A percentile compares a stretch with the other conserved stretches of the same genome.
These are phyloP conservation scores for Telfairia occidentalis DNA, from an alignment of 331 rosid genomes.

Conservation along the genomic window DNA sequence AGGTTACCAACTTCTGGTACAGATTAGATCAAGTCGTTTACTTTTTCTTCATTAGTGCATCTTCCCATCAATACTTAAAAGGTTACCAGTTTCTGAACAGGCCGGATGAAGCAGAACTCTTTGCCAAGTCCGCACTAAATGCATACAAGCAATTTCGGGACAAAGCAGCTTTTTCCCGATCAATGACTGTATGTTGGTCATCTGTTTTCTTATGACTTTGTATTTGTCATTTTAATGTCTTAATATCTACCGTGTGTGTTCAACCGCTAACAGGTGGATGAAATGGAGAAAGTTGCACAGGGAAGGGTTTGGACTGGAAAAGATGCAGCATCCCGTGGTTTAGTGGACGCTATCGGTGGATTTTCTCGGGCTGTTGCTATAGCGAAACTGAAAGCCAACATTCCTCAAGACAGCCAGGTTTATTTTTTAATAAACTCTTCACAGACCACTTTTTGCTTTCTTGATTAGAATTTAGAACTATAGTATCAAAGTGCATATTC, in stretches of 20 bases:
- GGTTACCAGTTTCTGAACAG: slow-evolving; percentile 28
- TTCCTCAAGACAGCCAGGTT: slow-evolving; percentile 71
- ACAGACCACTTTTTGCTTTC: neutral
- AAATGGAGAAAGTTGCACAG: slow-evolving; percentile 90
- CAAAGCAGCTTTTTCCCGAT: slow-evolving; percentile 92
- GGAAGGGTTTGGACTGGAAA: slow-evolving; percentile 96
- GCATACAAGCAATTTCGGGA: slow-evolving; percentile 77
- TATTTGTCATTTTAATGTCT: neutral
- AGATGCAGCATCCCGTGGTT: slow-evolving; percentile 72
- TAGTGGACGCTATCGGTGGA: slow-evolving; percentile 91
- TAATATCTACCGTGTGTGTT: neutral
- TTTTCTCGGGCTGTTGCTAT: slow-evolving; percentile 83
- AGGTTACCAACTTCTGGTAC: slow-evolving; percentile 13
- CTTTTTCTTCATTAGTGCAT: slow-evolving; percentile 18
- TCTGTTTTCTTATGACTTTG: neutral
- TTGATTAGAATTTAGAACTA: neutral
- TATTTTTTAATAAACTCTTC: neutral
- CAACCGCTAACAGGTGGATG: slow-evolving; percentile 42
- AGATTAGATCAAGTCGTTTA: slow-evolving; percentile 71
- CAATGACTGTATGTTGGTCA: slow-evolving; percentile 56
- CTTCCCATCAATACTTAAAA: slow-evolving; percentile 11
- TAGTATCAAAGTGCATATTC: neutral
- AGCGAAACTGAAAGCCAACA: slow-evolving; percentile 79
- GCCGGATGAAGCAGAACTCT: slow-evolving; percentile 83
- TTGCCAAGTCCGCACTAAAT: slow-evolving; percentile 65